Evolutionary conservation across 225 moss, liverwort and hornwort species (phyloP).

Genomic region (Pseudisothecium myosuroides): DNA sequence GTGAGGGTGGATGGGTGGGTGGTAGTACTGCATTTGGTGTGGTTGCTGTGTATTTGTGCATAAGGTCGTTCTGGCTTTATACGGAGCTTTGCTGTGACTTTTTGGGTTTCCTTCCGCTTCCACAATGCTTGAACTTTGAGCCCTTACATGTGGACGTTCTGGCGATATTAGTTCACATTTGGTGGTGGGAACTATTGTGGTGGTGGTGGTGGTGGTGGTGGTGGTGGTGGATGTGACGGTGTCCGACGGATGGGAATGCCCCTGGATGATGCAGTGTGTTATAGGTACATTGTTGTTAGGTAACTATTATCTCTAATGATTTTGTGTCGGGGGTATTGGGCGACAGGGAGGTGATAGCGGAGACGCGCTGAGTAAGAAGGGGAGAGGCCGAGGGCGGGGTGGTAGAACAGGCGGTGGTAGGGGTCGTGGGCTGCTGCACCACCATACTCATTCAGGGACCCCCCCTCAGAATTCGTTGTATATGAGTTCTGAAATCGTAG

Average conservation of each 20-base stretch:
- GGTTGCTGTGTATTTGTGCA: background rate
- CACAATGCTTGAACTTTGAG: background rate
- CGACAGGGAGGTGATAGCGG: slow-evolving; percentile 48
- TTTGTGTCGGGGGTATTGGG: background rate
- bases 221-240: background rate
- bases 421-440: slow-evolving; percentile 62
- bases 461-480: slow-evolving; percentile 58
- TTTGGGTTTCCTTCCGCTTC: background rate
- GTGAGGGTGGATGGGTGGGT: background rate
- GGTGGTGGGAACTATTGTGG: background rate
- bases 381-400: slow-evolving; percentile 78
- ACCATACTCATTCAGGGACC: slow-evolving; percentile 67
- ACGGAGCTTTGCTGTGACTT: background rate
- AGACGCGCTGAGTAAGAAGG: slow-evolving; percentile 55
- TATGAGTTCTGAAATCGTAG: slow-evolving; percentile 40
- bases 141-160: background rate
- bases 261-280: background rate
- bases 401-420: slow-evolving; percentile 54
- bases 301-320: background rate
- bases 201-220: background rate
- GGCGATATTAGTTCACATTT: too few species aligned
- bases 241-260: too few species aligned
- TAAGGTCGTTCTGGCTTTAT: background rate
- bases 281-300: background rate
- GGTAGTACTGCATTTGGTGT: background rate